Evolutionary conservation across 2,329 filamentous ascomycete species (phyloP).

Genomic region (Penicillium sp.): DNA sequence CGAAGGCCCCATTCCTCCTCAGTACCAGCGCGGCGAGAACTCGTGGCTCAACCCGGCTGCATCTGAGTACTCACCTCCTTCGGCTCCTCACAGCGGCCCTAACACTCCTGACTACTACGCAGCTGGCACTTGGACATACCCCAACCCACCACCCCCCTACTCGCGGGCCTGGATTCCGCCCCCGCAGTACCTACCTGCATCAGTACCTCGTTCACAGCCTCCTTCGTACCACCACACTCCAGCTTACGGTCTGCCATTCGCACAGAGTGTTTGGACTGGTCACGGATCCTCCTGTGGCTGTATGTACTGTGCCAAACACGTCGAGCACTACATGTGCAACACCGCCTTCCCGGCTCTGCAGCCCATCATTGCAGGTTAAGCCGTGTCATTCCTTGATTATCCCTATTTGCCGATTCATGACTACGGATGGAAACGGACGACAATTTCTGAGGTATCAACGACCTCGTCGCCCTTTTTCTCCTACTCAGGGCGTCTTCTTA

Average conservation of each 20-base stretch:
- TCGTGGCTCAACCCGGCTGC: slow-evolving; percentile 52
- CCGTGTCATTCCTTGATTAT: slow-evolving; percentile 7
- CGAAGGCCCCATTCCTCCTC: slow-evolving; percentile 50
- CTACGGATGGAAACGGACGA: slow-evolving; percentile 6
- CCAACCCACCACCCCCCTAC: slow-evolving; percentile 44
- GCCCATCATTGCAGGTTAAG: slow-evolving; percentile 45
- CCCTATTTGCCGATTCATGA: slow-evolving; percentile 10
- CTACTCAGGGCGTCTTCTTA: slow-evolving; percentile 26
- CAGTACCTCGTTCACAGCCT: slow-evolving; percentile 44
- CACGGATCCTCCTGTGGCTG: slow-evolving; percentile 51
- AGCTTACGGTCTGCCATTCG: slow-evolving; percentile 49
- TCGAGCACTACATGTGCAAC: slow-evolving; percentile 52
- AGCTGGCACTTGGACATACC: slow-evolving; percentile 45
- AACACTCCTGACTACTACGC: slow-evolving; percentile 51
- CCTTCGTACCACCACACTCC: slow-evolving; percentile 51
- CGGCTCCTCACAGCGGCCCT: slow-evolving; percentile 50
- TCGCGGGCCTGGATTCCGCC: slow-evolving; percentile 42
- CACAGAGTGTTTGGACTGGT: slow-evolving; percentile 49
- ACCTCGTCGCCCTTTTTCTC: not conserved
- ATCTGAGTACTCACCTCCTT: slow-evolving; percentile 54
- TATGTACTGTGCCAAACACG: slow-evolving; percentile 49
- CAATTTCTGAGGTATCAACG: not conserved
- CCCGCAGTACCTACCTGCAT: slow-evolving; percentile 36
- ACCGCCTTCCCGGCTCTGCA: slow-evolving; percentile 47
- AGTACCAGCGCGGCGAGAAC: slow-evolving; percentile 54